A percentile compares a stretch with the other conserved stretches of the same genome.
These are phyloP conservation scores for Citrus glauca DNA, from an alignment of 345 rosid genomes.

Conservation along the genomic window DNA sequence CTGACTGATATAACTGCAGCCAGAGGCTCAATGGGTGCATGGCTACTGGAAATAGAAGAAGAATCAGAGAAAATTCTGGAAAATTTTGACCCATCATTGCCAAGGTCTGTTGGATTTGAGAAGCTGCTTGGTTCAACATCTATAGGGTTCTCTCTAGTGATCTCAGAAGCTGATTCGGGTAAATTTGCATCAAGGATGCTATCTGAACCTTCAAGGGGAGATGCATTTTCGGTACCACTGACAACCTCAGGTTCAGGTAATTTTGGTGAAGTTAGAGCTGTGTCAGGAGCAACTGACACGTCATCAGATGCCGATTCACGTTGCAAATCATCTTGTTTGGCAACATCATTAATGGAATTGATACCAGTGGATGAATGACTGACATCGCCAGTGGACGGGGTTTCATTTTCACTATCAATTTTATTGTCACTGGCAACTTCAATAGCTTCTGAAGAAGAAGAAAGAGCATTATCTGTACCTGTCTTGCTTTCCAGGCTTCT, in stretches of 20 bases:
- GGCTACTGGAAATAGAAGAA: slow-evolving; percentile 23
- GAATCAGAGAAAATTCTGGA: slow-evolving; percentile 17
- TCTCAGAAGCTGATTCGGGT: slow-evolving; percentile 30
- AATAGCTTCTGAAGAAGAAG: slow-evolving; percentile 32
- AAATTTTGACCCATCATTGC: slow-evolving; percentile 18
- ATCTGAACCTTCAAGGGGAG: slow-evolving; percentile 23
- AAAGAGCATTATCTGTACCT: slow-evolving; percentile 27
- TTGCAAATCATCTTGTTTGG: slow-evolving; percentile 27
- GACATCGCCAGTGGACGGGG: slow-evolving; percentile 20
- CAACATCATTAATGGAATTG: slow-evolving; percentile 23
- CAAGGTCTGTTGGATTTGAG: slow-evolving; percentile 24
- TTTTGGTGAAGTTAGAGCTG: slow-evolving; percentile 24
- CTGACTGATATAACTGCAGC: slow-evolving; percentile 24
- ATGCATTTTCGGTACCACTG: slow-evolving; percentile 23
- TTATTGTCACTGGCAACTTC: slow-evolving; percentile 31
- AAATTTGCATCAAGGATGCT: slow-evolving; percentile 19
- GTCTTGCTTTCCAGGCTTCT: slow-evolving; percentile 25
- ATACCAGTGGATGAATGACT: slow-evolving; percentile 18
- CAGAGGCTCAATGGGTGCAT: slow-evolving; percentile 26
- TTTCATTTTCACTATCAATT: slow-evolving; percentile 23
- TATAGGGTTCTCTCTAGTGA: slow-evolving; percentile 21
- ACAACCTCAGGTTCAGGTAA: slow-evolving; percentile 32
- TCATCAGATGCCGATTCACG: slow-evolving; percentile 31
- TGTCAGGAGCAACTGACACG: slow-evolving; percentile 33
- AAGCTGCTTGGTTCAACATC: slow-evolving; percentile 26